Evolutionary conservation across 2,329 filamentous ascomycete species (phyloP).

Genomic region (Septoria petroselini): DNA sequence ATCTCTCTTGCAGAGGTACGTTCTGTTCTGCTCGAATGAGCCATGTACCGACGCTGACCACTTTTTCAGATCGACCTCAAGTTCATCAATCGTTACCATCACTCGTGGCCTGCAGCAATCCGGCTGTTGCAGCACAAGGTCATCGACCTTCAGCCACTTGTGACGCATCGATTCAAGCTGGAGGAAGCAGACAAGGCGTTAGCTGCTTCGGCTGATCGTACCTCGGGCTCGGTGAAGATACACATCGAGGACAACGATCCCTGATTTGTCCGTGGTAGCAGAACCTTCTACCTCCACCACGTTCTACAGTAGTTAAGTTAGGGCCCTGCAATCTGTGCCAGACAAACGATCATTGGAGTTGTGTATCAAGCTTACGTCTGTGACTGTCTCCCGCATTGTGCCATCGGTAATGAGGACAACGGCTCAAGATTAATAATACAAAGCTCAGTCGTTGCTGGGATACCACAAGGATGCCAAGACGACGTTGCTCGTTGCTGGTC

Average conservation of each 20-base stretch:
- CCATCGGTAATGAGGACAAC: too few relatives aligned
- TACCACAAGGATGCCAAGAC: too few relatives aligned
- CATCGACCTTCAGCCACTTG: slow-evolving; percentile 59
- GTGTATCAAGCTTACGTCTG: too few relatives aligned
- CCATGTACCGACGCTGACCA: slow-evolving; percentile 4
- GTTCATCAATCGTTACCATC: slow-evolving; percentile 68
- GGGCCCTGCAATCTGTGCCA: too few relatives aligned
- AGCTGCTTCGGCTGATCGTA: slow-evolving; percentile 51
- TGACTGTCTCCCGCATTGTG: not conserved
- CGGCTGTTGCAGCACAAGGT: slow-evolving; percentile 58
- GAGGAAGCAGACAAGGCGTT: slow-evolving; percentile 61
- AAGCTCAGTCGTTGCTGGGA: too few relatives aligned
- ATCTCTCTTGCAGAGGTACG: slow-evolving; percentile 33
- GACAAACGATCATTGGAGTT: too few relatives aligned
- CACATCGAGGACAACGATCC: slow-evolving; percentile 52
- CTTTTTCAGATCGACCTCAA: slow-evolving; percentile 53
- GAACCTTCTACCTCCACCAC: not conserved
- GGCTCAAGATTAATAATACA: too few relatives aligned
- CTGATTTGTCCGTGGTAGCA: slow-evolving; percentile 2
- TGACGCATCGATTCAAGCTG: slow-evolving; percentile 62
- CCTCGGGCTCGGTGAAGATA: slow-evolving; percentile 58
- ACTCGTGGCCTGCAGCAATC: slow-evolving; percentile 67
- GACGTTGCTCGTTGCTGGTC: too few relatives aligned
- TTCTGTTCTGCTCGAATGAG: not conserved
- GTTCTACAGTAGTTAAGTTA: too few relatives aligned